These are phyloP conservation scores for Boletus patriciae DNA, from an alignment of 768 basidiomycete species.

Conservation along the genomic window DNA sequence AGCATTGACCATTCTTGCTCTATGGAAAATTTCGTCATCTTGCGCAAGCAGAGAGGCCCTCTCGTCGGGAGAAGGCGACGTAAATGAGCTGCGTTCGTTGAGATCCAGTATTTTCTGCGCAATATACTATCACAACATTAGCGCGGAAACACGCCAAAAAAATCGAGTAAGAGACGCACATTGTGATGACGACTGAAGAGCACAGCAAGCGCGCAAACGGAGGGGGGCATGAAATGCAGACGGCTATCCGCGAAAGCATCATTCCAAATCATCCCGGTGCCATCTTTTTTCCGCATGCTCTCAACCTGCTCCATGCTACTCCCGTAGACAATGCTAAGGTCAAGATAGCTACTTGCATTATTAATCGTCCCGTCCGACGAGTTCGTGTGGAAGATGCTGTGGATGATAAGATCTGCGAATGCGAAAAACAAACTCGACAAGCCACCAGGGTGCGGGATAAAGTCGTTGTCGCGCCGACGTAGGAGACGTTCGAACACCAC, in stretches of 20 bases:
- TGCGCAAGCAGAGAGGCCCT: conserved; percentile 40
- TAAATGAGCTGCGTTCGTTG: conserved; percentile 60
- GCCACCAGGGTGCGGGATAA: conserved; percentile 60
- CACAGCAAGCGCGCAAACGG: conserved; percentile 64
- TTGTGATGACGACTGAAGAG: conserved; percentile 75
- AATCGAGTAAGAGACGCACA: conserved; percentile 37
- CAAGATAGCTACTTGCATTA: conserved; percentile 69
- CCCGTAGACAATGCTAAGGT: conserved; percentile 75
- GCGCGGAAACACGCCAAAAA: not conserved
- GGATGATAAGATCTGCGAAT: conserved; percentile 75
- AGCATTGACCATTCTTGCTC: conserved; percentile 71
- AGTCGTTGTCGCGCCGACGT: conserved; percentile 36
- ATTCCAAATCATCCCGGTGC: conserved; percentile 62
- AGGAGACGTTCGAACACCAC: conserved; percentile 74
- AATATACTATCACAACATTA: conserved; percentile 51
- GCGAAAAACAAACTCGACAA: conserved; percentile 76
- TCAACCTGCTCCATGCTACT: conserved; percentile 48
- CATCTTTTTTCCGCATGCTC: conserved; percentile 58
- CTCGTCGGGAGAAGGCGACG: conserved; percentile 17
- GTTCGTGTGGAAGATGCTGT: conserved; percentile 65
- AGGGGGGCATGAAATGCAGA: conserved; percentile 70
- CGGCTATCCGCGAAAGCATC: conserved; percentile 72
- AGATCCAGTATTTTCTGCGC: conserved; percentile 65
- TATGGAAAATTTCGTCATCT: conserved; percentile 77
- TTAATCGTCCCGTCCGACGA: conserved; percentile 53